phyloP scores from a whole-genome alignment of 139 green algal species.

The Haematococcus sp. region DNA sequence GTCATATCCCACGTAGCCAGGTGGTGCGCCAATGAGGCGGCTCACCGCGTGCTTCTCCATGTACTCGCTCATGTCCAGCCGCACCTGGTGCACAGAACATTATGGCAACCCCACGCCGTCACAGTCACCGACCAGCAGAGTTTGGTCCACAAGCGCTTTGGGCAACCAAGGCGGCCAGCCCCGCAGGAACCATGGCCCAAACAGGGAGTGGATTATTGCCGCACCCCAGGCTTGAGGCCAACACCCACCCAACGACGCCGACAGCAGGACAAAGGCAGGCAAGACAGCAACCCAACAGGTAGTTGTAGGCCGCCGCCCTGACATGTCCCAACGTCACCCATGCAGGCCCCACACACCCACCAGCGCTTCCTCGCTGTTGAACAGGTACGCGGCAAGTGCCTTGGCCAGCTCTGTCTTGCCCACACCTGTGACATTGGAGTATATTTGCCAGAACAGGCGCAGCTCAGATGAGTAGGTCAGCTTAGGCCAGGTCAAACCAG shows the following conservation, averaged over 20 bases:
- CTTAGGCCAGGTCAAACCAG: neutral
- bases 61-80: conserved; percentile 73
- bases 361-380: conserved; percentile 81
- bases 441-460: neutral
- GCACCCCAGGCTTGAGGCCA: too few relatives aligned
- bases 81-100: conserved; percentile 24
- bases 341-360: too few relatives aligned
- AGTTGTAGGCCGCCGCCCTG: too few relatives aligned
- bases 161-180: conserved; percentile 83
- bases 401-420: conserved; percentile 98
- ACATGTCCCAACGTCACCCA: too few relatives aligned
- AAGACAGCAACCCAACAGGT: too few relatives aligned
- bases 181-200: too few relatives aligned
- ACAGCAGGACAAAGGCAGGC: too few relatives aligned
- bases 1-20: conserved; percentile 75
- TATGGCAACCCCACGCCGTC: too few relatives aligned
- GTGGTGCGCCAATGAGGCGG: conserved; percentile 85
- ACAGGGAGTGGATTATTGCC: too few relatives aligned
- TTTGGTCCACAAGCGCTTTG: conserved; percentile 87
- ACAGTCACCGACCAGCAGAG: conserved; percentile 92
- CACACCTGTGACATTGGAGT: conserved; percentile 46
- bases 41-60: conserved; percentile 94
- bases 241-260: too few relatives aligned
- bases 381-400: conserved; percentile 84
- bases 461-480: too few relatives aligned